Base-by-base conservation (phyloP, 169 alveolate genomes). In the Plasmodium coatneyi region DNA sequence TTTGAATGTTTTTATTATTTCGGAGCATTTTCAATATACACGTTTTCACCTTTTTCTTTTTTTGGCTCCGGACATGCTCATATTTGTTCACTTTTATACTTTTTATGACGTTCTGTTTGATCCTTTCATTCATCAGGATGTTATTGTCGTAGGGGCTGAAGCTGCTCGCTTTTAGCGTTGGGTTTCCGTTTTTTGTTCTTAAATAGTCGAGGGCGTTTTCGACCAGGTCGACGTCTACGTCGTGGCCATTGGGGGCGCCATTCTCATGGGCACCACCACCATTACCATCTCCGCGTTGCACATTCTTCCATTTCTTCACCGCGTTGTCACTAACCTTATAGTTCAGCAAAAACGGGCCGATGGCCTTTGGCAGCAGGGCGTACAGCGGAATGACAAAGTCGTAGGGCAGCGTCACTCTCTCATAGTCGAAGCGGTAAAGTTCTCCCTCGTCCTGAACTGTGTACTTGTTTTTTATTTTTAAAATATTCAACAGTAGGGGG, bases 21-120 rank as follows among this genome's bases (percentile, higher is more conserved):
- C 49, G 30, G 22, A 87, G 43, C 86, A 87, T 87, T 19, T 87
- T 87, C 39, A 87, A n/a, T 34, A 87, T 87, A 12, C 46, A 19
- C 19, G 80, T 36, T 30, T 78, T 78, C 12, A 87, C 93, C 71
- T 87, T 87, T 39, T 87, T 78, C 28, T 71, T 87, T 43, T 87
- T 87, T n/a, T 22, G n/a, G 70, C 93, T 87, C 36, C 93, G 79
- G 22, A 87, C 28, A 87, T 87, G 93, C 46, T 87, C 89, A 70
- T 87, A 87, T 25, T 76, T 87, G 54, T 76, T 87, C 60, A 46
- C 54, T 43, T 78, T 87, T 36, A 87, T 22, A 78, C 12, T 25
- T 36, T 87, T 87, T 25, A 87, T 87, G 16, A 87, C 89, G 16
- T 79, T 78, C 43, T 87, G 93, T 79, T 87, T 87, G 16, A 87